phyloP scores from a whole-genome alignment of 306 rosid genomes.

The Clitoria ternatea region DNA sequence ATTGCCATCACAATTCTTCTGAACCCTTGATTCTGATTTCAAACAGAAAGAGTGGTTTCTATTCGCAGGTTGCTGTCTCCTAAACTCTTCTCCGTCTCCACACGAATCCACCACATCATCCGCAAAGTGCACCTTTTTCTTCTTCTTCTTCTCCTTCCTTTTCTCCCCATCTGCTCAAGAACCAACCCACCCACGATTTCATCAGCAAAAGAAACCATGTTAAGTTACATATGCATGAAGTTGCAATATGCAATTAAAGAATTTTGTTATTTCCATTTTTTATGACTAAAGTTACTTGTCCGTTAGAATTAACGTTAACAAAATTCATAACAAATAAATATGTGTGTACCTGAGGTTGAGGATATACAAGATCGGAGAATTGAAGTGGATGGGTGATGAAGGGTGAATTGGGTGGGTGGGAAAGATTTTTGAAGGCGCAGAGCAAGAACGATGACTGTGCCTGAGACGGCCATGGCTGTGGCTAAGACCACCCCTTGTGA shows the following conservation, averaged over 20 bases:
- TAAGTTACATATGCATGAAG: background rate
- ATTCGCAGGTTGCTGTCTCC: background rate
- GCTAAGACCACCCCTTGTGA: background rate
- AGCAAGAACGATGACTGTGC: background rate
- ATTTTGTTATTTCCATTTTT: no score
- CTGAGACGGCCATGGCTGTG: background rate
- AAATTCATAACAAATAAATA: no score
- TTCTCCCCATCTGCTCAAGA: constrained; percentile 27
- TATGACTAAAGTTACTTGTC: no score
- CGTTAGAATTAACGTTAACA: no score
- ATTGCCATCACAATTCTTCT: background rate
- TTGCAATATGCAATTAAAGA: background rate
- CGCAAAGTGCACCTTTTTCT: constrained; percentile 66
- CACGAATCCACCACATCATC: constrained; percentile 65
- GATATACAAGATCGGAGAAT: background rate
- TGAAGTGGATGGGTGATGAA: background rate
- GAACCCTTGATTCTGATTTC: background rate
- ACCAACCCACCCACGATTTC: background rate
- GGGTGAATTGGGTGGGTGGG: background rate
- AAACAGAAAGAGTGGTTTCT: background rate
- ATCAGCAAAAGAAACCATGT: background rate
- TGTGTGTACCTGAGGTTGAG: background rate
- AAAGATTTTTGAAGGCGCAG: background rate
- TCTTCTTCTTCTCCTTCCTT: constrained; percentile 17
- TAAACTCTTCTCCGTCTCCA: constrained; percentile 36